phyloP scores from a whole-genome alignment of 2,329 filamentous ascomycete genomes.

The Leptographium radiaticola region DNA sequence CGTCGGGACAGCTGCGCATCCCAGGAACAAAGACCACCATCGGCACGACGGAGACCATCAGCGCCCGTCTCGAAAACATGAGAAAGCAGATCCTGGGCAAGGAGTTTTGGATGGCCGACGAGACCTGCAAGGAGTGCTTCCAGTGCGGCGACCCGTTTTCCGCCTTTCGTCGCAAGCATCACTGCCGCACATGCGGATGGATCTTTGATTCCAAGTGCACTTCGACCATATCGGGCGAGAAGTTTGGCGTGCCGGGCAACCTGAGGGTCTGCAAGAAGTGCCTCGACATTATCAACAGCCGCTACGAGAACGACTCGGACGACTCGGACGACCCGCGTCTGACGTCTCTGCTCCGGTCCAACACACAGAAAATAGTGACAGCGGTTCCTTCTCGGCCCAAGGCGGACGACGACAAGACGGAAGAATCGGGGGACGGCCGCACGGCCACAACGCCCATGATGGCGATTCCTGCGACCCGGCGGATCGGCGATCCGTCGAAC shows the following conservation, averaged over 20 bases:
- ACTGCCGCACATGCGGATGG: constrained; percentile 92
- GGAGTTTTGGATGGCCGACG: constrained; percentile 98
- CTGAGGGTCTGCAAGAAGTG: constrained; percentile 89
- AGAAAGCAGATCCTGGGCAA: constrained; percentile 80
- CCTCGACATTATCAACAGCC: constrained; percentile 77
- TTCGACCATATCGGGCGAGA: constrained; percentile 72
- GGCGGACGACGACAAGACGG: constrained; percentile 25
- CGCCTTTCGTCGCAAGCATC: constrained; percentile 89
- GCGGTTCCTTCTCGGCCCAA: constrained; percentile 20
- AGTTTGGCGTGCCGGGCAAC: constrained; percentile 75
- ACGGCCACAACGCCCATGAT: constrained; percentile 56
- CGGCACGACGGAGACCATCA: constrained; percentile 45
- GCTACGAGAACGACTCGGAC: constrained; percentile 77
- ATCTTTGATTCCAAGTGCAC: constrained; percentile 98
- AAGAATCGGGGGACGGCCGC: constrained; percentile 33
- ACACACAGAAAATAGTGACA: constrained; percentile 30
- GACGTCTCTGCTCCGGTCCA: constrained; percentile 47
- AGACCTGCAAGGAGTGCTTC: constrained; percentile 96
- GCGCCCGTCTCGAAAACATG: constrained; percentile 54
- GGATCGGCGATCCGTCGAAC: constrained; percentile 58
- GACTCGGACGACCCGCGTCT: constrained; percentile 67
- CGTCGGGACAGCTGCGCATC: constrained; percentile 35
- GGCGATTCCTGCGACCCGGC: constrained; percentile 53
- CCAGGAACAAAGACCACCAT: constrained; percentile 44
- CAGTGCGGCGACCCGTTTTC: constrained; percentile 82